Percentiles rank a stretch among this genome's conserved stretches.
These are phyloP conservation scores for Solanum chaucha DNA, from an alignment of 257 asterid genomes.

Conservation along the genomic window DNA sequence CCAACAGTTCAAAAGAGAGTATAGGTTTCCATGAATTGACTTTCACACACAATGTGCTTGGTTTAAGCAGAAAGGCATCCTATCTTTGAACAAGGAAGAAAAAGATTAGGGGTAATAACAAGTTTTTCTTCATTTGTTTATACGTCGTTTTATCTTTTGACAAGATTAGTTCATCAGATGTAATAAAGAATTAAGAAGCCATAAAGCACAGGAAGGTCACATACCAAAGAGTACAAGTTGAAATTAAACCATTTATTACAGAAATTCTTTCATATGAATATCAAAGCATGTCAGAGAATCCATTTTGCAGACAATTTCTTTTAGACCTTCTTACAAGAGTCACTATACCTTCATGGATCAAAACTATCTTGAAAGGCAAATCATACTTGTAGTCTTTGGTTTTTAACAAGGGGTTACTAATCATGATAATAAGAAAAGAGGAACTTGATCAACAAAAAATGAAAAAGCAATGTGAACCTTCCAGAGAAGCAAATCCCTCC, in stretches of 20 bases:
- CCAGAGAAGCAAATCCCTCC: slow-evolving; percentile 89
- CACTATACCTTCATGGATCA: background rate
- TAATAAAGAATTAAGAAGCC: background rate
- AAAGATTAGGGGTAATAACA: background rate
- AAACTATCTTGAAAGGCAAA: background rate
- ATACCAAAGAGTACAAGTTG: background rate
- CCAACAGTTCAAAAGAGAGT: background rate
- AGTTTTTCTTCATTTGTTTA: background rate
- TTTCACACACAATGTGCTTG: background rate
- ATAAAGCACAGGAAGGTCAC: background rate
- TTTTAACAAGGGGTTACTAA: background rate
- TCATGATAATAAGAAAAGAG: background rate
- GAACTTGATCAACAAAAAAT: background rate
- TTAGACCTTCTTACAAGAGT: background rate
- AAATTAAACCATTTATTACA: background rate
- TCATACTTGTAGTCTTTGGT: background rate
- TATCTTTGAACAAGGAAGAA: background rate
- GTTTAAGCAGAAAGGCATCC: background rate
- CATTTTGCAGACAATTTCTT: background rate
- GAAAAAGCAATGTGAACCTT: slow-evolving; percentile 34
- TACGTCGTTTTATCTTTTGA: background rate
- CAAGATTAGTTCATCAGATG: background rate
- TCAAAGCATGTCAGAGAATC: background rate
- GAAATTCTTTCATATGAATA: background rate
- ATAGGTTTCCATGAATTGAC: background rate